Evolutionary conservation across 305 asterid genomes (phyloP).

Genomic region (Fraxinus sp.): DNA sequence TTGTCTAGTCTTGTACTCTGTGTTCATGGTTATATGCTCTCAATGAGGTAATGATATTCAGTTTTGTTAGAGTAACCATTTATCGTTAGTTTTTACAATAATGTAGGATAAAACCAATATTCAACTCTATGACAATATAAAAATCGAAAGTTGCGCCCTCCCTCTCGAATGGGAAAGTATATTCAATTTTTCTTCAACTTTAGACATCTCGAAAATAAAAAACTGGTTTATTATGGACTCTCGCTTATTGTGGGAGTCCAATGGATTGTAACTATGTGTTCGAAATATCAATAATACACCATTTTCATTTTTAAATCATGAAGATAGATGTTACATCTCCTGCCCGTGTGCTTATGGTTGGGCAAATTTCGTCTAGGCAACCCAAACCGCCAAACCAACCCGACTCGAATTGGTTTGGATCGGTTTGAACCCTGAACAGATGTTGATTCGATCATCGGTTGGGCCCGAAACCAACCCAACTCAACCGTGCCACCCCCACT

Average conservation of each 20-base stretch:
- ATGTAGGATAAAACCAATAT: neutral
- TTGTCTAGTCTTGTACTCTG: neutral
- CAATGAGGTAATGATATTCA: neutral
- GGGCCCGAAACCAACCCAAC: neutral
- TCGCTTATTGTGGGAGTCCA: neutral
- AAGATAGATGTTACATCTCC: constrained; percentile 9
- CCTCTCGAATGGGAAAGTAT: neutral
- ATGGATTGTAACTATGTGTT: neutral
- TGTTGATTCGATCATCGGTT: neutral
- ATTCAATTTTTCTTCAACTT: neutral
- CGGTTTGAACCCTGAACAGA: neutral
- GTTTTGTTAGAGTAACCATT: neutral
- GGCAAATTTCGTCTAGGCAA: neutral
- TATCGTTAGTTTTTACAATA: neutral
- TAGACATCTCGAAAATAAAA: neutral
- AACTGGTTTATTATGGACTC: neutral
- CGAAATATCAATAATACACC: neutral
- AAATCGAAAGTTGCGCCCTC: neutral
- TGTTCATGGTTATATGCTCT: neutral
- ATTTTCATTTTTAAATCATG: neutral
- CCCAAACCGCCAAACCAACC: neutral
- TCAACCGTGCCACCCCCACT: neutral
- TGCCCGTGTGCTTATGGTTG: constrained; percentile 21
- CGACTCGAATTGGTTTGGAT: neutral
- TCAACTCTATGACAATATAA: neutral